These are phyloP conservation scores for Butyriboletus loyo DNA, from an alignment of 768 basidiomycete species.

Conservation along the genomic window DNA sequence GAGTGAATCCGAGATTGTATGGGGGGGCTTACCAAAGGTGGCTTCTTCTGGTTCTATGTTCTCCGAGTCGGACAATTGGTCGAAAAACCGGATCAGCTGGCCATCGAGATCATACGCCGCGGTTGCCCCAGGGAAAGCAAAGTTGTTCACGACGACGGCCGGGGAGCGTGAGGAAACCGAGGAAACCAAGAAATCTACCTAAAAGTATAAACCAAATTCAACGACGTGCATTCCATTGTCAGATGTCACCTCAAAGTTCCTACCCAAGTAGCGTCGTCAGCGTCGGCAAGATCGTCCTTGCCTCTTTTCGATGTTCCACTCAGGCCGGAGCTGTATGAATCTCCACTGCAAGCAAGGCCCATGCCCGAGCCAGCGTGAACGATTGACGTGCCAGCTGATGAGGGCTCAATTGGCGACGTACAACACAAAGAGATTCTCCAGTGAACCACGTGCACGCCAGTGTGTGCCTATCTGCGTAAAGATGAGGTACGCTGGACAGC, in stretches of 20 bases:
- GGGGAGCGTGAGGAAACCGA: not conserved
- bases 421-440: conserved; percentile 10
- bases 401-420: not conserved
- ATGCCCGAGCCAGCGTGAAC: not conserved
- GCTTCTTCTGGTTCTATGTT: not conserved
- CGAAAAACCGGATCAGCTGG: conserved; percentile 5
- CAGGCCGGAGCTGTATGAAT: conserved; percentile 12
- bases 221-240: not conserved
- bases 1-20: not conserved
- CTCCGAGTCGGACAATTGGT: not conserved
- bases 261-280: conserved; percentile 8
- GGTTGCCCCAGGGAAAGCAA: conserved; percentile 12
- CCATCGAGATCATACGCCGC: conserved; percentile 3
- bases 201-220: not conserved
- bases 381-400: too few relatives aligned
- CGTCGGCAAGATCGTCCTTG: not conserved
- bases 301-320: not conserved
- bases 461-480: not conserved
- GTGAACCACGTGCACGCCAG: conserved; percentile 1
- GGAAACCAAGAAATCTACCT: conserved; percentile 8
- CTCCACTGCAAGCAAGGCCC: conserved; percentile 1
- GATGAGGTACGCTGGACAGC: not conserved
- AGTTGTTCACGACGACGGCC: not conserved
- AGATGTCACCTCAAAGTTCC: not conserved
- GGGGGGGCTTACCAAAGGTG: conserved; percentile 2